Percentiles rank a stretch among this genome's conserved stretches.
Evolutionary conservation across 495 filamentous ascomycete species (phyloP).

Genomic region (Tuber melanosporum): DNA sequence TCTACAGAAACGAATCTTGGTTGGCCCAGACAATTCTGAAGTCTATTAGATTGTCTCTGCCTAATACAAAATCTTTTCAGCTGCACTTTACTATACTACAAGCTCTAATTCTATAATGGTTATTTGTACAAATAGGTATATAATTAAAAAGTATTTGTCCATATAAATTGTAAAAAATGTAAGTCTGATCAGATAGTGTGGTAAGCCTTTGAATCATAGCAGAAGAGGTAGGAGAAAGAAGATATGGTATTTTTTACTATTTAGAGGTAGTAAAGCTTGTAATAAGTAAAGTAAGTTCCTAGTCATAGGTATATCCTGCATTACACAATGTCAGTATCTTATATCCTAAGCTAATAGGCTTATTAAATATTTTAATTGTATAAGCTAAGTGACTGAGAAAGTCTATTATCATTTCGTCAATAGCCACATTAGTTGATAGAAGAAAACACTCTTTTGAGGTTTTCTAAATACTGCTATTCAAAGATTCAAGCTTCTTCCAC

Average conservation of each 20-base stretch:
- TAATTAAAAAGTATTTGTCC: conserved; percentile 11
- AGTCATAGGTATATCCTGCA: background rate
- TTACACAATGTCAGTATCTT: conserved; percentile 13
- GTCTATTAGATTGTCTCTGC: too few relatives aligned
- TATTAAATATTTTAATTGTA: conserved; percentile 16
- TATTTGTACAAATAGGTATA: background rate
- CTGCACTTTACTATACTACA: background rate
- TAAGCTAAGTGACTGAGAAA: conserved; percentile 6
- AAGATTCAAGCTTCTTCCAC: conserved; percentile 4
- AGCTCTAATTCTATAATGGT: conserved; percentile 3
- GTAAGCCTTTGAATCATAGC: conserved; percentile 2
- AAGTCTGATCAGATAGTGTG: background rate
- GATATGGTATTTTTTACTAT: background rate
- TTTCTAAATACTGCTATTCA: background rate
- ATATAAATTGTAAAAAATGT: background rate
- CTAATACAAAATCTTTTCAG: too few relatives aligned
- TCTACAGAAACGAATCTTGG: too few relatives aligned
- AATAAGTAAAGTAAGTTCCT: background rate
- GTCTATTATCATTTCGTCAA: conserved; percentile 17
- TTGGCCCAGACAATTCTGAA: too few relatives aligned
- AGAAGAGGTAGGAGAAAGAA: background rate
- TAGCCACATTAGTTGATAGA: background rate
- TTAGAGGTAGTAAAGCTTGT: background rate
- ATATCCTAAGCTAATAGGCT: conserved; percentile 15
- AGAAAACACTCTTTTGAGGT: background rate